These are phyloP conservation scores for Chimonanthus salicifolius DNA, from an alignment of 164 flowering plant genomes.

Conservation along the genomic window DNA sequence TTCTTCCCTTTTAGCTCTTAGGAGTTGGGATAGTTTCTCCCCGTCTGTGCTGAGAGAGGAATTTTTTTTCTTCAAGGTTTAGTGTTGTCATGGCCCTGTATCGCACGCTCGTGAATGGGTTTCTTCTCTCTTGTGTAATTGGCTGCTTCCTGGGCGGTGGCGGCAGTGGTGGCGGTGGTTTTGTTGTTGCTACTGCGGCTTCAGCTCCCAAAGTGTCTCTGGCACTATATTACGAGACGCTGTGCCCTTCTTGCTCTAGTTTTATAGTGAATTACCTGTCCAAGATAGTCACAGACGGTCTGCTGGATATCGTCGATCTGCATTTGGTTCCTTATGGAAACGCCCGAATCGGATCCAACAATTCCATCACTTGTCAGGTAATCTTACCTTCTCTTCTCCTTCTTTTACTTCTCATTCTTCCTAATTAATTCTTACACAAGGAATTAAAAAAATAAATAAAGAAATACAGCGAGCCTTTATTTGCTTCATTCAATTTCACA, in stretches of 20 bases:
- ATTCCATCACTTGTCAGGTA: constrained; percentile 59
- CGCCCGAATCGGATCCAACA: constrained; percentile 32
- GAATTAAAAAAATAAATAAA: no score
- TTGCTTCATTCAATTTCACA: background rate
- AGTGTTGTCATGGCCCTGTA: background rate
- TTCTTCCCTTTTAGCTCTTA: no score
- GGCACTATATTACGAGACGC: constrained; percentile 39
- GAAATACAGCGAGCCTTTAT: background rate
- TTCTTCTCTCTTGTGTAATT: background rate
- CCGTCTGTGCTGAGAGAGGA: no score
- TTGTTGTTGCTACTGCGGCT: background rate
- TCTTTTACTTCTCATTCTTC: no score
- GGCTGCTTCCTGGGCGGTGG: no score
- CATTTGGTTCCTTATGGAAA: constrained; percentile 80
- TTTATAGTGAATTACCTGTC: constrained; percentile 55
- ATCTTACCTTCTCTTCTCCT: no score
- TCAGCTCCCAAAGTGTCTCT: constrained; percentile 13
- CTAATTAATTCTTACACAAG: no score
- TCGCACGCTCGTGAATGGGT: background rate
- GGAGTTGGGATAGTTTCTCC: no score
- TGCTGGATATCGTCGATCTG: constrained; percentile 57
- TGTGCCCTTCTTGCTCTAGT: constrained; percentile 68
- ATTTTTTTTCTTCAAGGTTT: no score
- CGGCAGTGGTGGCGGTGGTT: no score
- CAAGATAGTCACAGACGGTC: constrained; percentile 45